Base-by-base conservation (phyloP, 805 yeast species). In the Candida ovalis region DNA sequence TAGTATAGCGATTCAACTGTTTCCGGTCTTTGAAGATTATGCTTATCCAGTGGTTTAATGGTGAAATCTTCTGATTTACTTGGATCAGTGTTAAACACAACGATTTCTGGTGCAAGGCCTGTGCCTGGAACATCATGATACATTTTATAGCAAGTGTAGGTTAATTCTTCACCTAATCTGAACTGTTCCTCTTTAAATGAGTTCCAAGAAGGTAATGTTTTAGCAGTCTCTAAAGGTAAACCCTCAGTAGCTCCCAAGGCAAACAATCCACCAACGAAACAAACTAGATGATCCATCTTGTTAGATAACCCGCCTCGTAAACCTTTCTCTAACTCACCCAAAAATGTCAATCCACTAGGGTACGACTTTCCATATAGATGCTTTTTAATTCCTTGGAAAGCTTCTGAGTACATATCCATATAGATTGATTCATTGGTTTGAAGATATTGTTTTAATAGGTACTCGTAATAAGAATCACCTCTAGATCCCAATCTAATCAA, bases 381-480 rank as follows among this genome's bases (percentile, higher is more conserved):
- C 49, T 79, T 79, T 61, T 81, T 84, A 52, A 91, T 86, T 22
- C 96, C 96, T 27, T 73, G 77, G 38, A 86, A 83, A 0, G 95
- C 73, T 63, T 86, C 87, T 54, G 82, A 78, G 66, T 89, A 91
- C 84, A 90, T 80, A 13, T 79, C 77, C 58, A 81, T 71, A 66
- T 88, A 90, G 10, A 85, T 62, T 54, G 82, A 86, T 60, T 79
- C 78, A 47, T 75, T 74, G 1, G 97, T 88, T 65, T 87, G 91
- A 54, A 91, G 67, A 60, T 85, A 88, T 67, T 89, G 96, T 65
- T 90, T 90, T 54, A 90, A 72, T 40, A 91, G 71, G 63, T 89
- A 89, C 68, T 91, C 97, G 62, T 91, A 90, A 64, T 90, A 91
- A 0, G 96, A 88, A 67, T 90, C 97, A 42, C 96, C 97, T 56